Conservation (phyloP, 164 flowering plant species). For the Magnolia changhungtana region DNA sequence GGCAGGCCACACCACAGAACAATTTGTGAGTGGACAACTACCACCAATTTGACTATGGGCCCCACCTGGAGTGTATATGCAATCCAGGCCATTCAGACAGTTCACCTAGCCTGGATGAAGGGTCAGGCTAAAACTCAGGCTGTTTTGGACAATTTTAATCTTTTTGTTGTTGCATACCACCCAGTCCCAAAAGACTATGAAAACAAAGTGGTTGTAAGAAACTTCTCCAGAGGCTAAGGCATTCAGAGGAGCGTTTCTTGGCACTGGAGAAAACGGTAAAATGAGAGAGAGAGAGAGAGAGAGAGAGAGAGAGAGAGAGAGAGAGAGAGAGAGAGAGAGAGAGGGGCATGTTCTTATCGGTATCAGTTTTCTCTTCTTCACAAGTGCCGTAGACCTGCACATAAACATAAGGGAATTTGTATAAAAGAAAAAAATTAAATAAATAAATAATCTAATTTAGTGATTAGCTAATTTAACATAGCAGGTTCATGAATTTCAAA, state of each 20-base stretch:
- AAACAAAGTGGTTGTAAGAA: slow-evolving; percentile 64
- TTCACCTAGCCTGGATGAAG: too few species aligned
- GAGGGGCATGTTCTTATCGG: slow-evolving; percentile 82
- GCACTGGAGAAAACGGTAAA: slow-evolving; percentile 40
- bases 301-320: neutral
- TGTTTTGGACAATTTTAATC: slow-evolving; percentile 12
- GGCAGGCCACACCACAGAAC: too few species aligned
- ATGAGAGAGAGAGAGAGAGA: neutral
- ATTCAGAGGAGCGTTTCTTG: slow-evolving; percentile 74
- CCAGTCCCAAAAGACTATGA: slow-evolving; percentile 15
- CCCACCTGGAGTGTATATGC: too few species aligned
- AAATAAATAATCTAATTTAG: too few species aligned
- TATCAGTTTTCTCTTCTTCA: slow-evolving; percentile 59
- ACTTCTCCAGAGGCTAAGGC: slow-evolving; percentile 57
- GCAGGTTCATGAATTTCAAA: too few species aligned
- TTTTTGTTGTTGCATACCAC: slow-evolving; percentile 28
- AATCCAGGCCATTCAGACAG: too few species aligned
- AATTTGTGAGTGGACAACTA: too few species aligned
- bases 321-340: slow-evolving; percentile 66
- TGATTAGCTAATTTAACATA: too few species aligned
- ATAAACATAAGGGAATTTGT: neutral
- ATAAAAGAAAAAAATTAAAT: neutral
- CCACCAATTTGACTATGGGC: too few species aligned
- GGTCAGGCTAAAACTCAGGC: too few species aligned
- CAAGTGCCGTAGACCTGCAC: slow-evolving; percentile 46